These are phyloP conservation scores for Erodium trifolium DNA, from an alignment of 441 rosid species.

Conservation along the genomic window DNA sequence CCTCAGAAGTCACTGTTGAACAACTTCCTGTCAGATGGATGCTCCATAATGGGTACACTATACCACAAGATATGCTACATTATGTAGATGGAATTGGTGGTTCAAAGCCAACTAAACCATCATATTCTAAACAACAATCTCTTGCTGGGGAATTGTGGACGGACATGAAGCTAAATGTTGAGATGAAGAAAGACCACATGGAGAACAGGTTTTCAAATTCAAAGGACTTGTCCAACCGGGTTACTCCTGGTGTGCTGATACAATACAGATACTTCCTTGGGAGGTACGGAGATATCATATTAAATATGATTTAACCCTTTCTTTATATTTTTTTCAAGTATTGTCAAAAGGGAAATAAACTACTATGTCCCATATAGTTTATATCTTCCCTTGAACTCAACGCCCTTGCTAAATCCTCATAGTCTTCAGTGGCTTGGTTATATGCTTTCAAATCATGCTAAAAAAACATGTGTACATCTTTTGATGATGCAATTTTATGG, in stretches of 20 bases:
- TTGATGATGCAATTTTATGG: not conserved
- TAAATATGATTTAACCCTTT: not conserved
- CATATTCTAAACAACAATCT: constrained; percentile 35
- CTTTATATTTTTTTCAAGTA: not conserved
- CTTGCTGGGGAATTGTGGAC: constrained; percentile 73
- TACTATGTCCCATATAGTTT: not conserved
- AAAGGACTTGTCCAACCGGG: constrained; percentile 56
- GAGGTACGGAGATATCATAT: constrained; percentile 36
- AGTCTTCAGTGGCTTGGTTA: not conserved
- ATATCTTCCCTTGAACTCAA: not conserved
- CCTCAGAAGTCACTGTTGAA: constrained; percentile 42
- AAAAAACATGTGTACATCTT: not conserved
- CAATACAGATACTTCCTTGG: constrained; percentile 90
- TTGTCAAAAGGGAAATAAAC: too few species aligned
- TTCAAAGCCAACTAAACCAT: not conserved
- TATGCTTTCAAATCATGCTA: not conserved
- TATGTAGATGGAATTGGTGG: constrained; percentile 40
- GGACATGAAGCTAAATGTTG: constrained; percentile 55
- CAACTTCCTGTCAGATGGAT: constrained; percentile 93
- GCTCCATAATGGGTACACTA: constrained; percentile 83
- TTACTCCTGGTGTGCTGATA: constrained; percentile 50
- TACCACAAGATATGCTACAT: constrained; percentile 80
- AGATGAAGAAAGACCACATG: constrained; percentile 46
- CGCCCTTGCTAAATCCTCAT: not conserved
- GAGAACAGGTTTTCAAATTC: constrained; percentile 38